Base-by-base conservation (phyloP, 2,329 filamentous ascomycete genomes). In the Xylariaceae sp. region DNA sequence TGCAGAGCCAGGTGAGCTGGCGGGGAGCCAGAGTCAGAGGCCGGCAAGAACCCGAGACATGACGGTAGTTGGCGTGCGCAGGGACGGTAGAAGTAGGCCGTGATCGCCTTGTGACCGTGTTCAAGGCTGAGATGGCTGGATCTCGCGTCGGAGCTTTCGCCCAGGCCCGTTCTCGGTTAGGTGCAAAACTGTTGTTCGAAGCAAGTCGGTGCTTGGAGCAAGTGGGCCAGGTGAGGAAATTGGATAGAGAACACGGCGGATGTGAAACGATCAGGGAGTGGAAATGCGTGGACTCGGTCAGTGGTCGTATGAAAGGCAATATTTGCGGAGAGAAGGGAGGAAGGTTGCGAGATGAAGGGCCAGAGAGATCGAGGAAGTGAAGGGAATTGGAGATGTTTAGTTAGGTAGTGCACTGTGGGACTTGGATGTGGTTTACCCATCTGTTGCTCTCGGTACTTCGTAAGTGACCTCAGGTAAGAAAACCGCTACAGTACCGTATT, bases 11-110 rank as follows among this genome's bases (percentile, higher is more conserved):
- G 65, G 61, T 61, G 58, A 60, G 68, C 70, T 70, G 70, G 70
- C 70, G 57, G 60, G 58, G 58, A 64, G 70, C 71, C 71, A 72
- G 68, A 70, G 67, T 71, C 70, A 73, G 59, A 67, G 70, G 62
- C 63, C 62, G 53, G 63, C 66, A 64, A 66, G 62, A 63, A 63
- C 63, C 66, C 63, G 65, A 71, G 68, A 69, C 71, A 72, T 73
- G 67, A 69, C 69, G 66, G 63, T 62, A 58, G 57, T 62, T 53
- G 62, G 59, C 53, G 60, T 59, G 61, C 60, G 58, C 53, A 58
- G 54, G 52, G 42, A 41, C 47, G 37, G 32, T 47, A 13, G 42
- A 41, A 34, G 37, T 40, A 49, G 55, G 51, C 52, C 43, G 52
- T 53, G 40, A 62, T 59, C 60, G 61, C 62, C 62, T 58, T 54